Conservation (phyloP, 192 early-diverging fungal species). For the Podila verticillata region DNA sequence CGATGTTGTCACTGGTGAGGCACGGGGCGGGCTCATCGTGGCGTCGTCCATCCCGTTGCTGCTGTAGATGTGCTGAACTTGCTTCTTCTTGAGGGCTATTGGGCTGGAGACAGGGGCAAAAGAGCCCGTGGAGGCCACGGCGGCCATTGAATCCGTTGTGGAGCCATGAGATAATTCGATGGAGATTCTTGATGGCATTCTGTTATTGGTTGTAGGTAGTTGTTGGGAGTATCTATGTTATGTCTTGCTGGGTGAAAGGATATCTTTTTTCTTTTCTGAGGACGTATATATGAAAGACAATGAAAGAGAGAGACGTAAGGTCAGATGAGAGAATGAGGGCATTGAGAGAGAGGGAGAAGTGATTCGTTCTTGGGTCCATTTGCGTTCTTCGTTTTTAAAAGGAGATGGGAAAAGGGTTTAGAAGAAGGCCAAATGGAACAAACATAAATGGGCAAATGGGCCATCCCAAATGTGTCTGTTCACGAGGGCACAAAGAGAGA, state of each 20-base stretch:
- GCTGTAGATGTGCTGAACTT: not conserved
- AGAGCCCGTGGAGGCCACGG: conserved; percentile 8
- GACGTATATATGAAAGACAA: not conserved
- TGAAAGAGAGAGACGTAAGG: no score
- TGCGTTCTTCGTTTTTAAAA: not conserved
- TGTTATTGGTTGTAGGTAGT: not conserved
- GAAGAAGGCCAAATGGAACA: not conserved
- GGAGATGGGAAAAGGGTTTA: not conserved
- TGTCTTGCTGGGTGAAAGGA: not conserved
- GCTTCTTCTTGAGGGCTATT: not conserved
- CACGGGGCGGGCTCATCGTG: conserved; percentile 19
- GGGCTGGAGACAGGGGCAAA: not conserved
- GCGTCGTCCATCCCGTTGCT: conserved; percentile 24
- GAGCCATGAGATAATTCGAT: conserved; percentile 30
- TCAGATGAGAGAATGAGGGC: not conserved
- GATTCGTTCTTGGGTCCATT: not conserved
- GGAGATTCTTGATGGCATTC: conserved; percentile 35
- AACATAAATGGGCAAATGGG: not conserved
- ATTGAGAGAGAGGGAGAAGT: no score
- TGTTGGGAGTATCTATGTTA: not conserved
- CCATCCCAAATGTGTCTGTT: not conserved
- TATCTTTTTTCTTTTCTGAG: not conserved
- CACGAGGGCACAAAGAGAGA: not conserved
- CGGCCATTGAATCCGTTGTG: conserved; percentile 15
- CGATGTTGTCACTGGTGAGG: conserved; percentile 5